These are phyloP conservation scores for Teunomyces stri DNA, from an alignment of 805 yeast genomes.

Conservation along the genomic window DNA sequence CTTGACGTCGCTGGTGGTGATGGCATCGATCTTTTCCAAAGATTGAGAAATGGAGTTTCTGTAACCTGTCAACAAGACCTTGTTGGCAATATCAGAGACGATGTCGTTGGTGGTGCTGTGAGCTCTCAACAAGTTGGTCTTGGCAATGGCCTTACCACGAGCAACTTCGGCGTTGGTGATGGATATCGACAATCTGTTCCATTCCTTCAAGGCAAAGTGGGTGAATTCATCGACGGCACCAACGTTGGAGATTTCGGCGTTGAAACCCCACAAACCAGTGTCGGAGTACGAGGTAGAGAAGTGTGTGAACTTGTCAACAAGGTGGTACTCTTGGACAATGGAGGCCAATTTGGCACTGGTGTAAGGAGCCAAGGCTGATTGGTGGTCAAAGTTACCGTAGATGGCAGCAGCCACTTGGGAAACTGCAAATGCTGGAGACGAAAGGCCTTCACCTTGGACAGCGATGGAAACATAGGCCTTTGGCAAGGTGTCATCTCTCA, in stretches of 20 bases:
- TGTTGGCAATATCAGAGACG: constrained; percentile 56
- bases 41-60: constrained; percentile 60
- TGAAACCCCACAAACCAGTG: constrained; percentile 83
- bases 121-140: constrained; percentile 55
- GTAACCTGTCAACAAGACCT: constrained; percentile 60
- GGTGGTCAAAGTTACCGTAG: constrained; percentile 52
- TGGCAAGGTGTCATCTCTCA: constrained; percentile 85
- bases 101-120: constrained; percentile 50
- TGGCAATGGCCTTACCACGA: constrained; percentile 71
- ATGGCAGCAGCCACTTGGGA: constrained; percentile 72
- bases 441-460: constrained; percentile 64
- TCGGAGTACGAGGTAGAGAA: constrained; percentile 72
- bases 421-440: constrained; percentile 63
- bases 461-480: constrained; percentile 77
- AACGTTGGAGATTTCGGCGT: constrained; percentile 61
- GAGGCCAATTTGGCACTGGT: constrained; percentile 69
- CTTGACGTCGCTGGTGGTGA: constrained; percentile 57
- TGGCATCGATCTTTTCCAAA: constrained; percentile 59
- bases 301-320: constrained; percentile 70
- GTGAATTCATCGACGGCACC: constrained; percentile 67
- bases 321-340: constrained; percentile 66
- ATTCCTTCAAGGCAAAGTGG: constrained; percentile 80
- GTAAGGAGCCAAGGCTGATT: constrained; percentile 48
- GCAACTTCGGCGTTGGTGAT: constrained; percentile 75
- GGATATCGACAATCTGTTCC: constrained; percentile 81